Evolutionary conservation across 257 asterid genomes (phyloP), one percentile per base, ranked within the genome.

Genomic region (Hygrophila difformis): DNA sequence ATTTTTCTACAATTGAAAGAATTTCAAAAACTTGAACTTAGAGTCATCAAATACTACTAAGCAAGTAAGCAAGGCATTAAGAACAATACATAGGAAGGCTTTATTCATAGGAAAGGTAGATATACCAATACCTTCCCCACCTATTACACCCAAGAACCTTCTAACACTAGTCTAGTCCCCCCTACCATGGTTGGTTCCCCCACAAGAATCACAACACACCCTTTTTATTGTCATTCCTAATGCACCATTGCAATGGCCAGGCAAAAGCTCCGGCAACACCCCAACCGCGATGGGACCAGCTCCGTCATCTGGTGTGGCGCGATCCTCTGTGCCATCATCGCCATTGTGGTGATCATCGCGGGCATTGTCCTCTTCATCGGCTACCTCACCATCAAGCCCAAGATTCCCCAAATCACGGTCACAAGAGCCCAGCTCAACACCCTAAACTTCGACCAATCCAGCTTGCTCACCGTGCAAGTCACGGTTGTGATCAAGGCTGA

Each of bases 41-140:
- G n/a, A n/a, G n/a, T n/a, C n/a, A n/a, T n/a, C n/a, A n/a, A n/a
- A n/a, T n/a, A n/a, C n/a, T n/a, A n/a, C n/a, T n/a, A n/a, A n/a
- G n/a, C n/a, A n/a, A n/a, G n/a, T n/a, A 15, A 45, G 51, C 21
- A 45, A 59, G 8, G 44, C 16, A 40, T 10, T 18, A 3, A 61
- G 65, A 61, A 61, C 53, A 47, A 40, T 42, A 47, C 44, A 57
- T 37, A 67, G 67, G 82, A 63, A 78, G 12, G 51, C 94, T 83
- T 83, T 76, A 57, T 70, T 15, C 65, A 47, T 28, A 44, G 84
- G 87, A 65, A 80, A 80, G 65, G 91, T 61, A 79, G 82, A 77
- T 77, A 70, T 79, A 68, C 94, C 82, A 67, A 79, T 76, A 77
- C 94, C 93, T 75, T 71, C 77, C 78, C 91, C 76, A 53, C 64